Evolutionary conservation across 2,329 filamentous ascomycete genomes (phyloP).

Genomic region (Xylaria sp.): DNA sequence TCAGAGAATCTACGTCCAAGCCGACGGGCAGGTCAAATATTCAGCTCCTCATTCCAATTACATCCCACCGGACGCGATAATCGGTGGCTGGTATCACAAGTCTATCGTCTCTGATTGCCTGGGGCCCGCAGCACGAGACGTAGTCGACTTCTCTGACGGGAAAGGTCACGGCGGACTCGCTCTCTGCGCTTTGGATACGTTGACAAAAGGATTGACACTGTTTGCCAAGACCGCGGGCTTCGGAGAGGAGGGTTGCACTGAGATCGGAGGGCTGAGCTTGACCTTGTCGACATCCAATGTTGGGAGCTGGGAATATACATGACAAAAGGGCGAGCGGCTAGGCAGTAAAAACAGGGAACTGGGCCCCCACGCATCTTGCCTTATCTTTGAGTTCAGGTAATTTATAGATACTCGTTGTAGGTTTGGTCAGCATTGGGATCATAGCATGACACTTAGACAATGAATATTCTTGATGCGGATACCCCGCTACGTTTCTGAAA

Average conservation of each 20-base stretch:
- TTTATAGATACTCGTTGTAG: constrained; percentile 3
- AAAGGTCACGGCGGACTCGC: constrained; percentile 44
- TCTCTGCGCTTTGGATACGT: constrained; percentile 43
- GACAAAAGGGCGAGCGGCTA: constrained; percentile 12
- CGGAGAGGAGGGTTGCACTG: constrained; percentile 48
- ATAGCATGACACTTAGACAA: constrained; percentile 14
- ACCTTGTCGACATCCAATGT: constrained; percentile 41
- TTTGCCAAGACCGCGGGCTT: constrained; percentile 47
- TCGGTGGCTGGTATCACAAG: constrained; percentile 59
- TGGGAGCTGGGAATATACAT: constrained; percentile 57
- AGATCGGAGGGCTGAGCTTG: constrained; percentile 51
- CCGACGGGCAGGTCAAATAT: constrained; percentile 64
- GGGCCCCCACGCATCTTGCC: neutral
- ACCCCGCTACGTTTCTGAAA: neutral
- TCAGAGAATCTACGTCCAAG: constrained; percentile 68
- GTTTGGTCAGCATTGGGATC: constrained; percentile 20
- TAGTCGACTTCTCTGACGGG: constrained; percentile 49
- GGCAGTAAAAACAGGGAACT: neutral
- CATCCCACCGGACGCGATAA: constrained; percentile 62
- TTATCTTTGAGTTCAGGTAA: constrained; percentile 3
- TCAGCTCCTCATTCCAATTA: constrained; percentile 64
- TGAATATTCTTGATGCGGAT: neutral
- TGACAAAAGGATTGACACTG: constrained; percentile 44
- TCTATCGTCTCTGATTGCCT: constrained; percentile 44
- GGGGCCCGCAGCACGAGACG: constrained; percentile 34